A percentile compares a stretch with the other conserved stretches of the same genome.
Conservation (phyloP, 1,284 basidiomycete species). For the Sanghuangporus baumii region DNA sequence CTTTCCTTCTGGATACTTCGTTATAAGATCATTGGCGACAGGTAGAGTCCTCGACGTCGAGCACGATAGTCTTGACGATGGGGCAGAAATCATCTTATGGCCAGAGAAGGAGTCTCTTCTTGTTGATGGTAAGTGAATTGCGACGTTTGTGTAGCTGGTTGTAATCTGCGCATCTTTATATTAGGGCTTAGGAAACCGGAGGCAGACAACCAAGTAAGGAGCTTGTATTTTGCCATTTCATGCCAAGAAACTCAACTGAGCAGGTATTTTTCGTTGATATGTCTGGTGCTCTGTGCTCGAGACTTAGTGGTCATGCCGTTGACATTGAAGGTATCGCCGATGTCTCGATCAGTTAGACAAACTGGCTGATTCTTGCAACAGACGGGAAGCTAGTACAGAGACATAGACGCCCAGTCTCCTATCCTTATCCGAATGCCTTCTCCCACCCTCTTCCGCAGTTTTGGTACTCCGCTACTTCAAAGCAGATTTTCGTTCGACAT, state of each 20-base stretch:
- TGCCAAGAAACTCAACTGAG: conserved; percentile 2
- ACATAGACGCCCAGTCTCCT: conserved; percentile 65
- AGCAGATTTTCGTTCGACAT: conserved; percentile 57
- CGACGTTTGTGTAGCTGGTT: not conserved
- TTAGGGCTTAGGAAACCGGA: conserved; percentile 60
- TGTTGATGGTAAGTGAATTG: conserved; percentile 52
- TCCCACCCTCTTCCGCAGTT: conserved; percentile 74
- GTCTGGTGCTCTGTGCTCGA: conserved; percentile 66
- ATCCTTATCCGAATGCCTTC: conserved; percentile 68
- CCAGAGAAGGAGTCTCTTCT: conserved; percentile 66
- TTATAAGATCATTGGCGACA: conserved; percentile 57
- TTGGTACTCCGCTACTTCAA: conserved; percentile 46
- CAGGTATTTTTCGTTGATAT: conserved; percentile 79
- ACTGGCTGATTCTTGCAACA: conserved; percentile 25
- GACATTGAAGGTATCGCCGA: conserved; percentile 60
- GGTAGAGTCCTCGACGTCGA: conserved; percentile 60
- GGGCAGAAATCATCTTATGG: conserved; percentile 59
- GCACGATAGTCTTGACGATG: conserved; percentile 53
- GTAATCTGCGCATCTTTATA: not conserved
- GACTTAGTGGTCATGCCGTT: conserved; percentile 72
- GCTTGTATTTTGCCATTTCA: not conserved
- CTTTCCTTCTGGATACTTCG: conserved; percentile 73
- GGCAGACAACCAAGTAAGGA: conserved; percentile 65
- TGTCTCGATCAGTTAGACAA: not conserved
- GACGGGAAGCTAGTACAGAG: conserved; percentile 61